Evolutionary conservation across 2,329 filamentous ascomycete species (phyloP), one percentile per base, ranked within the genome.

Genomic region (Colletotrichum navitas): DNA sequence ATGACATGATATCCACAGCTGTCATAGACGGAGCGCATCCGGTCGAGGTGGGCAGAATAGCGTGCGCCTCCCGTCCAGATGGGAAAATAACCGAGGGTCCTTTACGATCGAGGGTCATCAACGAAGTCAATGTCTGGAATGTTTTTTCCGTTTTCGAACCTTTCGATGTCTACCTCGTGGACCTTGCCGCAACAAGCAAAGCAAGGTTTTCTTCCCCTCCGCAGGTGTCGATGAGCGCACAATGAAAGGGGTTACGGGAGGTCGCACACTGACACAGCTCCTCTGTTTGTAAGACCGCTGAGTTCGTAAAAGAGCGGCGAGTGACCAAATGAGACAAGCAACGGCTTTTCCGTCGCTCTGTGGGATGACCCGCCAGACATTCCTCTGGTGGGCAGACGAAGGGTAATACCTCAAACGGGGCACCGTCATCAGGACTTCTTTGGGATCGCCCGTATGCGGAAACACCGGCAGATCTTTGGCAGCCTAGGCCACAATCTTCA

Each of bases 101-200:
- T 45, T 32, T 14, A 26, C 11, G 59, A 49, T 49, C 59, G 8
- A 43, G 24, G 60, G 60, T 36, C 67, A 60, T 34, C 60, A 29
- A 59, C 61, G 45, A 56, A 62, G 54, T 69, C 65, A 55, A 49
- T 11, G 54, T 69, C 59, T 72, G 39, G 26, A n/a, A n/a, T 41
- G 21, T 24, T 18, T 21, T 54, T n/a, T 54, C 65, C 68, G 69
- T 55, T 69, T 72, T 60, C 66, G 66, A 69, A 34, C 36, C 36
- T 39, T 47, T 47, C 59, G 16, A 47, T n/a, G 66, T 54, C 60
- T 51, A 45, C 21, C 16, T 26, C 29, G 39, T 29, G 54, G 32
- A 47, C 21, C 54, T 55, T 49, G 54, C 66, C 66, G 41, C 39
- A 51, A 64, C 11, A 26, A 56, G 59, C 24, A 55, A 51, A 55